Evolutionary conservation across 371 early-diverging fungal species (phyloP), one percentile per base, ranked within the genome.

Genomic region (Circinella minor): DNA sequence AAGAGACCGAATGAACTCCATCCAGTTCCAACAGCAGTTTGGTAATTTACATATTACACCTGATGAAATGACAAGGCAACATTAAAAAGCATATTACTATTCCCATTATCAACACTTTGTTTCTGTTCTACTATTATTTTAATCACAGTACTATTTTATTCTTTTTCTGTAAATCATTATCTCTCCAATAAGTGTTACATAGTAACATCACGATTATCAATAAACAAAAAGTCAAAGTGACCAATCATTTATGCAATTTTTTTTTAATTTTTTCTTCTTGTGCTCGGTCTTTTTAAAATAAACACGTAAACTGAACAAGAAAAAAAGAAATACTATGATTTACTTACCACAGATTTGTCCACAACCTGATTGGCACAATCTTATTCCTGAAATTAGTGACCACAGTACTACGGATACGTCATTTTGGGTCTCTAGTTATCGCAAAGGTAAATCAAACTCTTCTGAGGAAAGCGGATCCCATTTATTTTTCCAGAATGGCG

Each of bases 341-440:
- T 34, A 57, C 34, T 71, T 83, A 38, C 80, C 84, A 13, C 74
- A 74, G 54, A 67, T 84, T 47, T 75, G 79, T 18, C 74, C 81
- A 9, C 84, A 84, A 66, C 73, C 80, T 6, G 84, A 84, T 57
- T 84, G 81, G 81, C 75, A 81, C 39, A 62, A 74, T 7, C 78
- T 77, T 36, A 72, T 77, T 18, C 63, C 65, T 48, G 84, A 84
- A 61, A 76, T 80, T 3, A 57, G 63, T 46, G 73, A 74, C 15
- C 69, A 74, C 14, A 80, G 72, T 3, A 57, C 59, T 34, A 20
- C 73, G 4, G 71, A 75, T 43, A 72, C 78, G 2, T 68, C 80
- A 0, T 88, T 88, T 68, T 88, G 88, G 88, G 73, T 87, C 7
- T 86, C 87, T 38, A 81, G 83, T 61, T 87, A 88, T 61, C 63